Evolutionary conservation across 2,329 filamentous ascomycete genomes (phyloP).

Genomic region (Raffaelea albimanens): DNA sequence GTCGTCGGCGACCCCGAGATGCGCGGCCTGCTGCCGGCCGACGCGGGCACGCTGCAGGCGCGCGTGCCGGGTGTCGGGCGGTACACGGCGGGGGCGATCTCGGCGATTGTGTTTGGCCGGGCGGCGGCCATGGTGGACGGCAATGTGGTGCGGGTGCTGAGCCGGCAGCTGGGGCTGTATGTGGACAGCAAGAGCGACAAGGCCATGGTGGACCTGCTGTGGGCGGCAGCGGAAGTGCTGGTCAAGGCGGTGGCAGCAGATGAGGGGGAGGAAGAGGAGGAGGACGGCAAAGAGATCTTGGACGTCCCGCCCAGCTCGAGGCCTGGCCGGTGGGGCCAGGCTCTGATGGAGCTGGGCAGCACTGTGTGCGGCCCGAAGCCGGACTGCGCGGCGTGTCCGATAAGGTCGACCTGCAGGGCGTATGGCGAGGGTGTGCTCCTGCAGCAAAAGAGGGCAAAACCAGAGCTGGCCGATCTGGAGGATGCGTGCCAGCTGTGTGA

Average conservation of each 20-base stretch:
- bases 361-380: conserved; percentile 53
- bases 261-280: conserved; percentile 10
- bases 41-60: conserved; percentile 33
- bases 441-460: conserved; percentile 12
- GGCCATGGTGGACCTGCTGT: conserved; percentile 40
- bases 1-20: conserved; percentile 32
- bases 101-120: conserved; percentile 52
- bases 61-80: conserved; percentile 50
- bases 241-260: conserved; percentile 41
- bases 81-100: conserved; percentile 54
- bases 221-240: conserved; percentile 47
- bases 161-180: conserved; percentile 47
- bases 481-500: conserved; percentile 40
- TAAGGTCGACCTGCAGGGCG: conserved; percentile 40
- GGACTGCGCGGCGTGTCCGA: conserved; percentile 41
- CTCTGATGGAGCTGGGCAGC: conserved; percentile 56
- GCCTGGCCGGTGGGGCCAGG: conserved; percentile 54
- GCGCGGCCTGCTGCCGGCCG: conserved; percentile 39
- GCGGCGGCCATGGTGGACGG: conserved; percentile 54
- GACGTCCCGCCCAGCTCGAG: conserved; percentile 28
- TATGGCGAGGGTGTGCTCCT: conserved; percentile 35
- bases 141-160: conserved; percentile 52
- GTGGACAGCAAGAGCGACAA: conserved; percentile 49
- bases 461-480: conserved; percentile 33
- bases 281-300: conserved; percentile 10